Evolutionary conservation across 345 rosid species (phyloP).

Genomic region (Camelina laxa): DNA sequence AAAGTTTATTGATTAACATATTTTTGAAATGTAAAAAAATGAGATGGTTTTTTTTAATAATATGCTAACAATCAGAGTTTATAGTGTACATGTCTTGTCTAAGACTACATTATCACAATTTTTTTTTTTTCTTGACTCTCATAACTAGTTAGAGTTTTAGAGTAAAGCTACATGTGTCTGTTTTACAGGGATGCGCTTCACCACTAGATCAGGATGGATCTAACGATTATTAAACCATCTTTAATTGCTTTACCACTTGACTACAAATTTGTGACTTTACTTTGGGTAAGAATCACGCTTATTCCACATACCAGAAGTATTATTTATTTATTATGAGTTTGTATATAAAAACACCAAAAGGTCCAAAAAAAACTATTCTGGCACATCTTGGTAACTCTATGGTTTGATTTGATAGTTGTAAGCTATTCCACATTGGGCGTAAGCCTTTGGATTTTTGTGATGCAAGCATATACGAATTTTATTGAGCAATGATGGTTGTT

Average conservation of each 20-base stretch:
- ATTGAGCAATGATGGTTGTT: constrained; percentile 33
- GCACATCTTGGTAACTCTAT: constrained; percentile 15
- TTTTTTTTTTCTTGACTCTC: background rate
- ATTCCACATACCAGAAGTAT: background rate
- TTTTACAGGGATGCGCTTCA: background rate
- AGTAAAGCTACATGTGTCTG: background rate
- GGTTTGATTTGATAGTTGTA: constrained; percentile 16
- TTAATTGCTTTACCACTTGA: background rate
- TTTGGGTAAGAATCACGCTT: constrained; percentile 4
- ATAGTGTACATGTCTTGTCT: background rate
- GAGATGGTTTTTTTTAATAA: too few species aligned
- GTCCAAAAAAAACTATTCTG: background rate
- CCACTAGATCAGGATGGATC: background rate
- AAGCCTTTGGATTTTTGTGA: constrained; percentile 38
- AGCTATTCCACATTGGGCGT: constrained; percentile 9
- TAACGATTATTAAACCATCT: background rate
- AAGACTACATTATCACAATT: background rate
- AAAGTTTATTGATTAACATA: too few species aligned
- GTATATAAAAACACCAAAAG: background rate
- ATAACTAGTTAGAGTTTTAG: background rate
- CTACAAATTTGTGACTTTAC: background rate
- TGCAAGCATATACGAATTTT: constrained; percentile 9
- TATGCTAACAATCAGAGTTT: background rate
- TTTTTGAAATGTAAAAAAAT: too few species aligned
- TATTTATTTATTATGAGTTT: background rate